phyloP scores from a whole-genome alignment of 31 red algal genomes.

The Odonthalia washingtoniensis region DNA sequence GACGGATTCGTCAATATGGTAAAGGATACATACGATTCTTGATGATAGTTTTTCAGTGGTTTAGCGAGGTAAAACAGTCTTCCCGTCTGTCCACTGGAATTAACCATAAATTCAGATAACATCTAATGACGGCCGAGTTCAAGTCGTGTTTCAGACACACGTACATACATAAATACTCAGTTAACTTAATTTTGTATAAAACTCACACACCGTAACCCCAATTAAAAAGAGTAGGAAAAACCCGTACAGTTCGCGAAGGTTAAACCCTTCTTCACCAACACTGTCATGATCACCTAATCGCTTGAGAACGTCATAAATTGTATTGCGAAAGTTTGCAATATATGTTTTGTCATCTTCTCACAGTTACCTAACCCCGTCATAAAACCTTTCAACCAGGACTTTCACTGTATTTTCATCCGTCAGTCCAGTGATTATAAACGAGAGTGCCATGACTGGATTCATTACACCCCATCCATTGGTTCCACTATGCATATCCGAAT shows the following conservation, averaged over 20 bases:
- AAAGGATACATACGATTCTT: conserved; percentile 59
- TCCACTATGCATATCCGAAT: conserved; percentile 74
- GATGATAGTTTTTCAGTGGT: conserved; percentile 75
- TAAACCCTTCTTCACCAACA: conserved; percentile 33
- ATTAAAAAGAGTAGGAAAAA: neutral
- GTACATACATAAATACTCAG: neutral
- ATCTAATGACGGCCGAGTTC: conserved; percentile 78
- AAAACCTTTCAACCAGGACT: conserved; percentile 66
- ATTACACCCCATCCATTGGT: conserved; percentile 72
- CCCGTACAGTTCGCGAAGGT: neutral
- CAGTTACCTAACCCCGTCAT: conserved; percentile 55
- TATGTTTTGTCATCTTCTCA: conserved; percentile 46
- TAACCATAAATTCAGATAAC: conserved; percentile 80
- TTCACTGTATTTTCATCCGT: conserved; percentile 30
- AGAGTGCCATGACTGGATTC: conserved; percentile 72
- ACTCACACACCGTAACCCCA: too few relatives aligned
- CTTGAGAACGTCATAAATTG: conserved; percentile 7
- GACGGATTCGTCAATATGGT: too few relatives aligned
- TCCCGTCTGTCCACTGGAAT: conserved; percentile 63
- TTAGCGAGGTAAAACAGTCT: conserved; percentile 68
- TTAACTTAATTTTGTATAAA: neutral
- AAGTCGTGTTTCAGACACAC: conserved; percentile 39
- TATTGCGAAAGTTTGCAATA: conserved; percentile 1
- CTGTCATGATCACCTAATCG: conserved; percentile 29
- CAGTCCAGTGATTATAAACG: conserved; percentile 45